These are phyloP conservation scores for Didymella glomerata DNA, from an alignment of 2,329 filamentous ascomycete species.

Conservation along the genomic window DNA sequence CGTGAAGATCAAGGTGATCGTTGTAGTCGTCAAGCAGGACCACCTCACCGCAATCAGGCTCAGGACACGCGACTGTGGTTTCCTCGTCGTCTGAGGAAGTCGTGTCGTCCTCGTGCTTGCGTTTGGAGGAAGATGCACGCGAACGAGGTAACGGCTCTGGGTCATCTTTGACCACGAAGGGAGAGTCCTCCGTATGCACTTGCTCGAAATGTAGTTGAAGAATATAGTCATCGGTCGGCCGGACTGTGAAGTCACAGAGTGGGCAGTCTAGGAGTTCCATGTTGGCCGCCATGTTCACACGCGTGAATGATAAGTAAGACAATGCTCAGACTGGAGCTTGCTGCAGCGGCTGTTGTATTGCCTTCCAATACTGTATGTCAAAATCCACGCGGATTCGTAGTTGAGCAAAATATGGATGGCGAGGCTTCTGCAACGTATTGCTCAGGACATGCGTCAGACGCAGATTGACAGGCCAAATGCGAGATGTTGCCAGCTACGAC, in stretches of 20 bases:
- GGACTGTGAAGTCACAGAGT: constrained; percentile 45
- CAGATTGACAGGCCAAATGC: background rate
- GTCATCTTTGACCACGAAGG: constrained; percentile 48
- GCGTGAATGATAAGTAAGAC: background rate
- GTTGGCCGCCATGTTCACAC: constrained; percentile 27
- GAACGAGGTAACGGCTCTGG: constrained; percentile 38
- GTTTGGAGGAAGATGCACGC: constrained; percentile 31
- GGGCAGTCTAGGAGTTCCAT: constrained; percentile 45
- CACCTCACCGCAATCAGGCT: constrained; percentile 55
- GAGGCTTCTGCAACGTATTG: background rate
- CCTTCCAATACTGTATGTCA: background rate
- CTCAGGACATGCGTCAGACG: background rate
- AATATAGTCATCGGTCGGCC: constrained; percentile 42
- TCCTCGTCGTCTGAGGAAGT: constrained; percentile 45
- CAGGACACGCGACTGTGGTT: constrained; percentile 51
- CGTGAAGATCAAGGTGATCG: constrained; percentile 58
- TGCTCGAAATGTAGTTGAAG: constrained; percentile 54
- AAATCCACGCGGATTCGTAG: background rate
- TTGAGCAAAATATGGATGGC: background rate
- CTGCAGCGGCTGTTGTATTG: background rate
- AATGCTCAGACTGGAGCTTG: background rate
- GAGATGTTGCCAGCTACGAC: background rate
- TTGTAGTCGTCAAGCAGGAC: constrained; percentile 54
- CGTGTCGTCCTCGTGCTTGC: constrained; percentile 29
- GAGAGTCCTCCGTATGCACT: constrained; percentile 49